Percentiles rank a stretch among this genome's conserved stretches.
Evolutionary conservation across 345 rosid genomes (phyloP).

Genomic region (Syzygium aqueum): DNA sequence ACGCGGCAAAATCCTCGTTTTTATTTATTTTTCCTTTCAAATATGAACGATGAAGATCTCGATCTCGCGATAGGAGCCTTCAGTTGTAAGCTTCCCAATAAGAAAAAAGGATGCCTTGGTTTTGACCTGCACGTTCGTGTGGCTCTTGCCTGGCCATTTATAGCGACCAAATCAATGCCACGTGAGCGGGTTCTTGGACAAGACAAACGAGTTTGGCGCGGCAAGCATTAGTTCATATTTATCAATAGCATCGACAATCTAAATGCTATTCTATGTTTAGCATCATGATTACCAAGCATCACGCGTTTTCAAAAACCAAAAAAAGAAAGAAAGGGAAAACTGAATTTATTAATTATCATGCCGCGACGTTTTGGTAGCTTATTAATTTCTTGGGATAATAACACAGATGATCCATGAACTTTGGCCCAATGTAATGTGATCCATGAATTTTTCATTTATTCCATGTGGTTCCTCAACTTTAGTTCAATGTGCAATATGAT

Average conservation of each 20-base stretch:
- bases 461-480: rapidly evolving
- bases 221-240: neutral
- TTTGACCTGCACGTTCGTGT: neutral
- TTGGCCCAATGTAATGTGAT: rapidly evolving
- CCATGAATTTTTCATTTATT: neutral
- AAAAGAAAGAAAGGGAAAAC: too few species aligned
- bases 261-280: neutral
- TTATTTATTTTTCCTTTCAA: neutral
- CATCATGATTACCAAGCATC: neutral
- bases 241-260: neutral
- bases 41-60: too few species aligned
- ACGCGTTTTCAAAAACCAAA: too few species aligned
- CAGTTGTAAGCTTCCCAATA: too few species aligned
- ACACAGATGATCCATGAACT: rapidly evolving
- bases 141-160: neutral
- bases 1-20: neutral
- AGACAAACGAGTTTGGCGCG: neutral
- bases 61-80: neutral
- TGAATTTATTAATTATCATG: too few species aligned
- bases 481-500: rapidly evolving
- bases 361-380: too few species aligned
- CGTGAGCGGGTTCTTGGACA: neutral
- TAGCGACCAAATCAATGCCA: neutral
- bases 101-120: too few species aligned
- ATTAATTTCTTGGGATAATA: neutral